Conservation (phyloP, 306 rosid species). For the Fagus crenata region DNA sequence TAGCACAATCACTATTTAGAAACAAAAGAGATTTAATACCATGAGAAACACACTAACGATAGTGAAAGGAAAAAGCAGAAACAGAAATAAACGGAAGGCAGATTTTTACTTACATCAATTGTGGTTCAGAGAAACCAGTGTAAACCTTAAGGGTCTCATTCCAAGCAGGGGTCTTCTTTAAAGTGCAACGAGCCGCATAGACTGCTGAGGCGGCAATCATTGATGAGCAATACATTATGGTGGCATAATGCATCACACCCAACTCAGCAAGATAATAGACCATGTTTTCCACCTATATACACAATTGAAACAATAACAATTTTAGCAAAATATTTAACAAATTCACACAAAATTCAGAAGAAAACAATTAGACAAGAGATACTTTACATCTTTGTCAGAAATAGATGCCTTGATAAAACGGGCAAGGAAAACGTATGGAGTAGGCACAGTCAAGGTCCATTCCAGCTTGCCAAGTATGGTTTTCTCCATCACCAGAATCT, state of each 20-base stretch:
- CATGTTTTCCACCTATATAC: slow-evolving; percentile 56
- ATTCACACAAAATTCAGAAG: neutral
- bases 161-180: slow-evolving; percentile 67
- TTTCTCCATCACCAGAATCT: slow-evolving; percentile 78
- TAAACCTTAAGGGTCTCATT: slow-evolving; percentile 63
- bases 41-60: neutral
- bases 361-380: neutral
- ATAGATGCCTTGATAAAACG: slow-evolving; percentile 86
- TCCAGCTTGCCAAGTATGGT: slow-evolving; percentile 69
- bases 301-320: neutral
- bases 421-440: slow-evolving; percentile 69
- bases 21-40: neutral
- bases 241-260: slow-evolving; percentile 66
- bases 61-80: neutral
- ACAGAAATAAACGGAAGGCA: neutral
- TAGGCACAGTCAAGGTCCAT: slow-evolving; percentile 87
- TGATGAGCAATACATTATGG: slow-evolving; percentile 66
- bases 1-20: slow-evolving; percentile 64
- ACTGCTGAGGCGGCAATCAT: slow-evolving; percentile 94
- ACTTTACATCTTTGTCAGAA: slow-evolving; percentile 47
- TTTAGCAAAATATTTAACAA: neutral
- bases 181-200: slow-evolving; percentile 73
- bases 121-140: slow-evolving; percentile 68
- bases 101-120: slow-evolving; percentile 40
- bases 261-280: slow-evolving; percentile 70